Conservation (phyloP, 1,284 basidiomycete species). For the Phellopilus nigrolimitatus region DNA sequence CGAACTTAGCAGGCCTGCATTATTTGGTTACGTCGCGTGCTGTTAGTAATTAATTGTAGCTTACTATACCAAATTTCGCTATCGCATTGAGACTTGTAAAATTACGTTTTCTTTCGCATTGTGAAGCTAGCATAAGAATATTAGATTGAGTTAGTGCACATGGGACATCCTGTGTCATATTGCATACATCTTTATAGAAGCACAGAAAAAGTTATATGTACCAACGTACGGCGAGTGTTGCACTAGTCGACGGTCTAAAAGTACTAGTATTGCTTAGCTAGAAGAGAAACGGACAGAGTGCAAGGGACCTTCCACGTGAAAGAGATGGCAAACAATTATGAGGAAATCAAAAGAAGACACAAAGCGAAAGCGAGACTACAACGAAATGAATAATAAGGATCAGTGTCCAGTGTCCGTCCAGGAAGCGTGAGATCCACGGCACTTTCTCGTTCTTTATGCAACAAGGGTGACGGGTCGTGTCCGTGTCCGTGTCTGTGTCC, state of each 20-base stretch:
- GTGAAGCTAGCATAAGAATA: no score
- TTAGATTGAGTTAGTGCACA: slow-evolving; percentile 1
- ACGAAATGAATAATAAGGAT: neutral
- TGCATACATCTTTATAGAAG: slow-evolving; percentile 10
- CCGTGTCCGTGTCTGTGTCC: no score
- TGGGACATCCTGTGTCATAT: slow-evolving; percentile 8
- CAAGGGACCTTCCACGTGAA: neutral
- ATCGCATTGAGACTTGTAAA: no score
- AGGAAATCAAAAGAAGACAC: neutral
- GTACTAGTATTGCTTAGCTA: slow-evolving; percentile 5
- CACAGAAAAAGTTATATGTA: neutral
- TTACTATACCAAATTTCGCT: no score
- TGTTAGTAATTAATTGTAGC: neutral
- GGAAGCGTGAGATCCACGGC: slow-evolving; percentile 3
- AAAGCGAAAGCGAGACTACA: slow-evolving; percentile 1
- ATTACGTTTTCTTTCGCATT: no score
- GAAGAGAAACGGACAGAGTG: neutral
- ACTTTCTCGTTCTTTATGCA: slow-evolving; percentile 9
- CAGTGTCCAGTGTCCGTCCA: slow-evolving; percentile 9
- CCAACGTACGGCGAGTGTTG: neutral
- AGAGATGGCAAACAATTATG: neutral
- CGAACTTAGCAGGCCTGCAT: no score
- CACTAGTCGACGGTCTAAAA: slow-evolving; percentile 5
- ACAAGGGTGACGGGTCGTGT: no score
- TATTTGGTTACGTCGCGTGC: slow-evolving; percentile 9